Evolutionary conservation across 2,329 filamentous ascomycete species (phyloP).

Genomic region (Calonectria hongkongensis): DNA sequence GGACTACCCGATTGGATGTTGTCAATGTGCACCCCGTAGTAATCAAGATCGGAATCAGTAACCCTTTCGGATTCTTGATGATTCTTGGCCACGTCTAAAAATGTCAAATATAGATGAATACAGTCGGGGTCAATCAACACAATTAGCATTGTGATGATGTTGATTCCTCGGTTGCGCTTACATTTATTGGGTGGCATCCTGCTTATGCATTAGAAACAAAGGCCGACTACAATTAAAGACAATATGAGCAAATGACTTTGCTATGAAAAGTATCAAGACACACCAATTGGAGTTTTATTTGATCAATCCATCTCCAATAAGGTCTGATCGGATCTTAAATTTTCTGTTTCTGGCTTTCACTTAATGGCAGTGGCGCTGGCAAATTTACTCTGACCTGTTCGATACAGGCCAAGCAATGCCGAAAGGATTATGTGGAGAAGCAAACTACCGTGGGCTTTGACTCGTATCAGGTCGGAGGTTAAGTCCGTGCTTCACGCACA

Average conservation of each 20-base stretch:
- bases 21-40: background rate
- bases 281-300: background rate
- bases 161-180: too few relatives aligned
- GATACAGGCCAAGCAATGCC: background rate
- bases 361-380: background rate
- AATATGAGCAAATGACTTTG: background rate
- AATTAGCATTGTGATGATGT: too few relatives aligned
- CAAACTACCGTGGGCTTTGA: background rate
- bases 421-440: background rate
- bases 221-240: background rate
- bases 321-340: background rate
- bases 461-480: too few relatives aligned
- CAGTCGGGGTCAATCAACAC: too few relatives aligned
- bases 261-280: background rate
- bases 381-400: background rate
- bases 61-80: background rate
- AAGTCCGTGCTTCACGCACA: background rate
- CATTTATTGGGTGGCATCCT: too few relatives aligned
- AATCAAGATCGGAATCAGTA: background rate
- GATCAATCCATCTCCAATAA: background rate
- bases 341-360: background rate
- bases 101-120: too few relatives aligned
- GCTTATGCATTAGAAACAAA: too few relatives aligned
- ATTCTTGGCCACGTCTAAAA: background rate
- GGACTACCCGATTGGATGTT: background rate